Evolutionary conservation across 1,284 basidiomycete species (phyloP).

Genomic region (Violaceomyces palustris): DNA sequence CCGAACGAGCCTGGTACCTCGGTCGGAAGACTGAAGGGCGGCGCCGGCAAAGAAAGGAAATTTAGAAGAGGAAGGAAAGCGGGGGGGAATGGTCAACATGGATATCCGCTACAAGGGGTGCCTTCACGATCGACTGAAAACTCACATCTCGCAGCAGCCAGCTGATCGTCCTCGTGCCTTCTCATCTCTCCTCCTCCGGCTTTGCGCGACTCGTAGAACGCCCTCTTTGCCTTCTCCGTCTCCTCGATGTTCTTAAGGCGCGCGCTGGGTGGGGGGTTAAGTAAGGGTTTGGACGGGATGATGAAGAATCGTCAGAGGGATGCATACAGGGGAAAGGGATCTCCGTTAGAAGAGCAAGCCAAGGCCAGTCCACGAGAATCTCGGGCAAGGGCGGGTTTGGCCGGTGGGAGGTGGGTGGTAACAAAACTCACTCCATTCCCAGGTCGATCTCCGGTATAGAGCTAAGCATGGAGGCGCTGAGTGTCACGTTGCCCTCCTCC

Average conservation of each 20-base stretch:
- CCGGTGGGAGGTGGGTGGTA: constrained; percentile 2
- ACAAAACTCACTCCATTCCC: constrained; percentile 88
- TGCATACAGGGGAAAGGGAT: no score
- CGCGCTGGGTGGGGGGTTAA: no score
- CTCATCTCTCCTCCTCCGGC: constrained; percentile 55
- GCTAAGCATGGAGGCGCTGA: constrained; percentile 86
- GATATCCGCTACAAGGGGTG: no score
- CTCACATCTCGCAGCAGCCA: constrained; percentile 68
- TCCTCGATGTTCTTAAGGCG: constrained; percentile 91
- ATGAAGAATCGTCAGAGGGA: no score
- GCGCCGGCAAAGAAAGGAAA: no score
- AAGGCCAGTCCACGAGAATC: no score
- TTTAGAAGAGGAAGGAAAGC: constrained; percentile 1
- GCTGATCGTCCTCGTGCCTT: constrained; percentile 68
- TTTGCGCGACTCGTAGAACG: constrained; percentile 70
- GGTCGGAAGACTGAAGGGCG: constrained; percentile 64
- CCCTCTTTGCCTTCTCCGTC: constrained; percentile 87
- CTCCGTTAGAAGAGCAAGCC: no score
- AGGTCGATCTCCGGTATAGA: constrained; percentile 92
- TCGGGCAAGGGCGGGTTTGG: neutral
- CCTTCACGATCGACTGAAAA: neutral
- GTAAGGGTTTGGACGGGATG: no score
- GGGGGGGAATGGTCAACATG: neutral
- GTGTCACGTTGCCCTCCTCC: constrained; percentile 87
- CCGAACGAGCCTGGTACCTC: constrained; percentile 70